Percentiles rank a stretch among this genome's conserved stretches.
Evolutionary conservation across 345 rosid genomes (phyloP).

Genomic region (Hibiscus syriacus): DNA sequence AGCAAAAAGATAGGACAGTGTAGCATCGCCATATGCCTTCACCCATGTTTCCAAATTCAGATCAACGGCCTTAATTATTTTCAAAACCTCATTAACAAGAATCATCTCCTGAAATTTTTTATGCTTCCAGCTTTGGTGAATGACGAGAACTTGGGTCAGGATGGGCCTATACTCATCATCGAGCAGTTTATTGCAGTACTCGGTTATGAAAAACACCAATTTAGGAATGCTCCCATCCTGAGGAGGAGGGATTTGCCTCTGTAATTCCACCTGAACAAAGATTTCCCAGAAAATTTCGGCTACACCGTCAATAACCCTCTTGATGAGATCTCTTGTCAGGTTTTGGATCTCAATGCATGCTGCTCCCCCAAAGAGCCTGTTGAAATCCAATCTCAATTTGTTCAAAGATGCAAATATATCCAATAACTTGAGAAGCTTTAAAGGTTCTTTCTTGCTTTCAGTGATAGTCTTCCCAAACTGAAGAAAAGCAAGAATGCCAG

Average conservation of each 20-base stretch:
- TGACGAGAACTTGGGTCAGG: conserved; percentile 67
- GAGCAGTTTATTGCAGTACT: conserved; percentile 79
- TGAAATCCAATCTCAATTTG: conserved; percentile 86
- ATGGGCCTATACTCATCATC: conserved; percentile 78
- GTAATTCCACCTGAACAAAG: conserved; percentile 79
- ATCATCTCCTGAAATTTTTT: conserved; percentile 85
- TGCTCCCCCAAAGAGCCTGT: conserved; percentile 91
- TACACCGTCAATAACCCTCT: conserved; percentile 75
- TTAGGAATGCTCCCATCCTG: conserved; percentile 73
- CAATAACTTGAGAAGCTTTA: conserved; percentile 82
- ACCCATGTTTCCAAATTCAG: conserved; percentile 71
- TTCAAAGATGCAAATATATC: conserved; percentile 83
- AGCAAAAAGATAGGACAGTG: conserved; percentile 57
- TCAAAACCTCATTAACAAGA: conserved; percentile 57
- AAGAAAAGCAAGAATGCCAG: conserved; percentile 90
- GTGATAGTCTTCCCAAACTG: conserved; percentile 94
- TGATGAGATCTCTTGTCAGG: conserved; percentile 90
- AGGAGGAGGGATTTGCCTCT: conserved; percentile 76
- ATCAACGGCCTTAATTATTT: conserved; percentile 63
- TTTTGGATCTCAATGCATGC: conserved; percentile 92
- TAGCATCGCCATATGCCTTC: conserved; percentile 61
- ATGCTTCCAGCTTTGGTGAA: conserved; percentile 91
- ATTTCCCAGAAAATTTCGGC: conserved; percentile 97
- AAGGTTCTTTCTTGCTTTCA: conserved; percentile 86
- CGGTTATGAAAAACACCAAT: conserved; percentile 75